Percentiles rank a stretch among this genome's conserved stretches.
Evolutionary conservation across 192 early-diverging fungal genomes (phyloP).

Genomic region (Coemansia erecta): DNA sequence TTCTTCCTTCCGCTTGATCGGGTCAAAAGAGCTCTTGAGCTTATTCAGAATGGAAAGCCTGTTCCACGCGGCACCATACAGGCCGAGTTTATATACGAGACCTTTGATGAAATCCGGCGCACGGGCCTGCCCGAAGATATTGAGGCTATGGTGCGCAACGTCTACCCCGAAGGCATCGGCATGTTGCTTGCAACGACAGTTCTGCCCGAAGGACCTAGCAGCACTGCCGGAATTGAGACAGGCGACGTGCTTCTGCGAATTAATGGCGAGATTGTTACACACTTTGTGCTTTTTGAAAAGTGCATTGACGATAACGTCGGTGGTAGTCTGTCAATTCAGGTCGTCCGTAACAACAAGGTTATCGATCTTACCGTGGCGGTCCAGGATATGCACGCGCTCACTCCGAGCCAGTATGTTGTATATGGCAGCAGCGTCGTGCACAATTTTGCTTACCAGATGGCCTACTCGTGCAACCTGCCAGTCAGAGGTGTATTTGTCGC

Average conservation of each 20-base stretch:
- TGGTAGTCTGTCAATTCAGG: slow-evolving; percentile 51
- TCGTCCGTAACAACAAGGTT: slow-evolving; percentile 58
- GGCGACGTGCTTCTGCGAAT: slow-evolving; percentile 73
- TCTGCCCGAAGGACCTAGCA: slow-evolving; percentile 70
- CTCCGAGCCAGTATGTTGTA: slow-evolving; percentile 81
- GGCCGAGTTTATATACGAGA: slow-evolving; percentile 64
- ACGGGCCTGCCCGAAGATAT: slow-evolving; percentile 65
- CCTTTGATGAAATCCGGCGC: slow-evolving; percentile 71
- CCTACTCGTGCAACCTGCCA: slow-evolving; percentile 66
- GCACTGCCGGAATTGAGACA: slow-evolving; percentile 54
- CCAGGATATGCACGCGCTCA: slow-evolving; percentile 73
- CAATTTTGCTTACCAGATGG: slow-evolving; percentile 75
- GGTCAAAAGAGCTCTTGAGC: slow-evolving; percentile 62
- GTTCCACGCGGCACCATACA: slow-evolving; percentile 78
- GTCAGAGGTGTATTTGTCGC: slow-evolving; percentile 80
- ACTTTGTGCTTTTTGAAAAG: slow-evolving; percentile 67
- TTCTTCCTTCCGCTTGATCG: slow-evolving; percentile 78
- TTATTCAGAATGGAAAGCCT: slow-evolving; percentile 54
- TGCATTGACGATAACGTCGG: slow-evolving; percentile 65
- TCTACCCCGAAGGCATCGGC: slow-evolving; percentile 66
- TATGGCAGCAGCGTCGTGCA: slow-evolving; percentile 81
- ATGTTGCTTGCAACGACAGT: slow-evolving; percentile 65
- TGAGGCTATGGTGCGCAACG: slow-evolving; percentile 62
- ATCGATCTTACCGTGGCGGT: slow-evolving; percentile 53
- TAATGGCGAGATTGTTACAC: slow-evolving; percentile 63